These are phyloP conservation scores for Pseudocercospora ulei DNA, from an alignment of 2,329 filamentous ascomycete species.

Conservation along the genomic window DNA sequence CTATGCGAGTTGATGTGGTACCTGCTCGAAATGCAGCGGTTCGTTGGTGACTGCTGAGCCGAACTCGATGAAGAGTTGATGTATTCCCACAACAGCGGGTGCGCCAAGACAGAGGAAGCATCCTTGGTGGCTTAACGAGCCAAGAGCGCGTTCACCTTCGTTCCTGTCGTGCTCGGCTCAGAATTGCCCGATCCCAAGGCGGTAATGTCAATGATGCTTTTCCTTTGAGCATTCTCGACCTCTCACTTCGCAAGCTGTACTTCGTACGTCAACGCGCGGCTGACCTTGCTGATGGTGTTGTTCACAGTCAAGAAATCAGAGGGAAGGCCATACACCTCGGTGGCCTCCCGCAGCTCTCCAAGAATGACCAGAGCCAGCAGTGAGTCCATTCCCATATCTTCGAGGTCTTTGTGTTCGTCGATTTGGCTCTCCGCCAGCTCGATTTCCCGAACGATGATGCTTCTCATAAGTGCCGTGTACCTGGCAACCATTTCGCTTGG, in stretches of 20 bases:
- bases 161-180: no score
- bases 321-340: slow-evolving; percentile 3
- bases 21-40: no score
- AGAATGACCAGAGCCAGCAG: slow-evolving; percentile 5
- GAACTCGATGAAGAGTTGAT: no score
- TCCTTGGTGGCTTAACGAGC: no score
- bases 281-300: background rate
- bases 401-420: slow-evolving; percentile 4
- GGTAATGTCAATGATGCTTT: no score
- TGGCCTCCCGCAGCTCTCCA: slow-evolving; percentile 4
- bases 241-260: slow-evolving; percentile 4
- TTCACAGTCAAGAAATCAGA: slow-evolving; percentile 4
- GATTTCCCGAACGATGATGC: slow-evolving; percentile 3
- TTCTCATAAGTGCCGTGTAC: slow-evolving; percentile 1
- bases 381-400: slow-evolving; percentile 7
- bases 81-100: no score
- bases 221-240: no score
- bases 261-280: background rate
- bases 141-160: no score
- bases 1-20: no score
- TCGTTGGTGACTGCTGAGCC: no score
- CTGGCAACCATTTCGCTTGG: slow-evolving; percentile 1
- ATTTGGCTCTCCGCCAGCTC: slow-evolving; percentile 1
- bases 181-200: no score
- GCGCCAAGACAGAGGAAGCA: no score